phyloP scores from a whole-genome alignment of 2,329 filamentous ascomycete genomes.

The Aspergillus sp. region DNA sequence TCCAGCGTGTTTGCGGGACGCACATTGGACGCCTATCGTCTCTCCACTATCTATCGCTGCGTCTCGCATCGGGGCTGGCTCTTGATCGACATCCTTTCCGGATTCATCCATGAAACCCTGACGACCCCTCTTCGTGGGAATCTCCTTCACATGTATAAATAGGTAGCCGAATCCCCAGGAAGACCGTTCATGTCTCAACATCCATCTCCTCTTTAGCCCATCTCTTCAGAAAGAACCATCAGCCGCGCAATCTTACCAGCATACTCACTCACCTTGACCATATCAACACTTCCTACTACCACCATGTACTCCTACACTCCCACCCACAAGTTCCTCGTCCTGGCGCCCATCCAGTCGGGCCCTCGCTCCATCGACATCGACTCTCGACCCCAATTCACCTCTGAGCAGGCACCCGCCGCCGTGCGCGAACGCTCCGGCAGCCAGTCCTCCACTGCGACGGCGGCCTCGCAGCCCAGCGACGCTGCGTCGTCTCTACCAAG shows the following conservation, averaged over 20 bases:
- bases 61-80: slow-evolving; percentile 15
- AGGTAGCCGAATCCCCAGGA: slow-evolving; percentile 17
- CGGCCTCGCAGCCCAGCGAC: slow-evolving; percentile 3
- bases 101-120: slow-evolving; percentile 20
- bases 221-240: background rate
- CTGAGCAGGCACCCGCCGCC: slow-evolving; percentile 7
- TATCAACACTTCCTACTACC: slow-evolving; percentile 3
- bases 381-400: slow-evolving; percentile 15
- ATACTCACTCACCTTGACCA: slow-evolving; percentile 2
- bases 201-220: background rate
- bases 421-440: slow-evolving; percentile 27
- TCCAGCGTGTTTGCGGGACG: slow-evolving; percentile 9
- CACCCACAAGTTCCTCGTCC: slow-evolving; percentile 30
- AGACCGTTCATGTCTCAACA: background rate
- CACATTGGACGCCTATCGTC: background rate
- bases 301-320: slow-evolving; percentile 31
- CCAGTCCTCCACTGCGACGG: slow-evolving; percentile 22
- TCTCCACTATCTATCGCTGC: slow-evolving; percentile 19
- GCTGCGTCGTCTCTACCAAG: slow-evolving; percentile 15
- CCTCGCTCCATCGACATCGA: slow-evolving; percentile 22
- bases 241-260: background rate
- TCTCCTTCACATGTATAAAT: slow-evolving; percentile 27
- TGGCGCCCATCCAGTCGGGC: slow-evolving; percentile 31
- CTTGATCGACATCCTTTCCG: slow-evolving; percentile 26
- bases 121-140: slow-evolving; percentile 23